Evolutionary conservation across 352 stramenopile genomes (phyloP).

Genomic region (Phytophthora megakarya): DNA sequence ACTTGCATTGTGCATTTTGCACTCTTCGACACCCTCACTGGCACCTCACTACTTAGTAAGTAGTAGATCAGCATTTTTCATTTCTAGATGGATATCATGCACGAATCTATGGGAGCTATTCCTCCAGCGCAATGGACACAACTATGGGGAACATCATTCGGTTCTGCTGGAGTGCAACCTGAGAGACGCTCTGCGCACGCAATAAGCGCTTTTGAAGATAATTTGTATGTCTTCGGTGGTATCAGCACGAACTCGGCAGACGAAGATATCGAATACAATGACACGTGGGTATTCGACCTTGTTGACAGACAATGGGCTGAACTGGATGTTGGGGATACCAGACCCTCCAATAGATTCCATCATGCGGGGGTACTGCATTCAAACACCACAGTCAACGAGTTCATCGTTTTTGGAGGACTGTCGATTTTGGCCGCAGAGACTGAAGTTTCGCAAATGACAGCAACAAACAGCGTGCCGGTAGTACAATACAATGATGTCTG

Average conservation of each 20-base stretch:
- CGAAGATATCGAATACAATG: constrained; percentile 67
- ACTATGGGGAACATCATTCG: constrained; percentile 42
- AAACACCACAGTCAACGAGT: constrained; percentile 47
- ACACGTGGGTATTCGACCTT: constrained; percentile 74
- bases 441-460: background rate
- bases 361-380: constrained; percentile 45
- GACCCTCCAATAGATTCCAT: constrained; percentile 51
- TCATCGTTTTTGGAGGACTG: constrained; percentile 59
- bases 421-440: constrained; percentile 36
- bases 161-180: constrained; percentile 32
- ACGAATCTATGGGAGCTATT: constrained; percentile 3
- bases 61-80: background rate
- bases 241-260: constrained; percentile 41
- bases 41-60: background rate
- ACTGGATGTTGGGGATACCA: constrained; percentile 21
- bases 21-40: constrained; percentile 10
- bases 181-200: constrained; percentile 62
- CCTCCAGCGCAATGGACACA: constrained; percentile 54
- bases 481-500: constrained; percentile 63
- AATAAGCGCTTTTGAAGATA: constrained; percentile 49
- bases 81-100: constrained; percentile 26
- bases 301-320: constrained; percentile 39
- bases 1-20: constrained; percentile 23
- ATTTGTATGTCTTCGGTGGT: constrained; percentile 68
- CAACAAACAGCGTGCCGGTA: constrained; percentile 30